Percentiles rank a stretch among this genome's conserved stretches.
phyloP scores from a whole-genome alignment of 1,284 basidiomycete genomes.

The Sanguinoderma infundibulare region DNA sequence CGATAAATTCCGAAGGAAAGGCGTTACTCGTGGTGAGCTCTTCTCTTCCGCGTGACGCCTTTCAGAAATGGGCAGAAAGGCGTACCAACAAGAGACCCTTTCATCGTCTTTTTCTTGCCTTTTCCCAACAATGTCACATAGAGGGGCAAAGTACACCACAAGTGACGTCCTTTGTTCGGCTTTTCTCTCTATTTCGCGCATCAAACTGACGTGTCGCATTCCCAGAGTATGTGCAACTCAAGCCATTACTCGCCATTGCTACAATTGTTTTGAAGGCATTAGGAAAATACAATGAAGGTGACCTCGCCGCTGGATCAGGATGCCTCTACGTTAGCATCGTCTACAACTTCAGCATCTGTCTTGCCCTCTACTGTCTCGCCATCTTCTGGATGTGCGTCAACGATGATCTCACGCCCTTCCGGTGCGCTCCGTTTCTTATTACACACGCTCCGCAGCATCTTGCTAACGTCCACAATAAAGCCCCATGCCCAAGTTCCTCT shows the following conservation, averaged over 20 bases:
- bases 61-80: no score
- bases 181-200: background rate
- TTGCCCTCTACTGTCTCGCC: constrained; percentile 86
- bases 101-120: no score
- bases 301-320: constrained; percentile 83
- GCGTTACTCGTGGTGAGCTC: no score
- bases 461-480: constrained; percentile 37
- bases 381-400: constrained; percentile 94
- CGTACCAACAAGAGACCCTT: no score
- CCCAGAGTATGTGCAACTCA: constrained; percentile 96
- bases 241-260: constrained; percentile 85
- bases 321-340: constrained; percentile 92
- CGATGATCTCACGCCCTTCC: constrained; percentile 86
- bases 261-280: constrained; percentile 88
- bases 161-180: no score
- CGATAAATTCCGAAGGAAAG: no score
- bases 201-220: constrained; percentile 3
- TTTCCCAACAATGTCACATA: no score
- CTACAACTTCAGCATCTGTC: constrained; percentile 76
- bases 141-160: no score
- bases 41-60: no score
- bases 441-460: background rate
- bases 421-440: constrained; percentile 49
- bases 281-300: constrained; percentile 91
- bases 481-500: constrained; percentile 93